Evolutionary conservation across 2,329 filamentous ascomycete species (phyloP), one percentile per base, ranked within the genome.

Genomic region (Epichloe brachyelytri): DNA sequence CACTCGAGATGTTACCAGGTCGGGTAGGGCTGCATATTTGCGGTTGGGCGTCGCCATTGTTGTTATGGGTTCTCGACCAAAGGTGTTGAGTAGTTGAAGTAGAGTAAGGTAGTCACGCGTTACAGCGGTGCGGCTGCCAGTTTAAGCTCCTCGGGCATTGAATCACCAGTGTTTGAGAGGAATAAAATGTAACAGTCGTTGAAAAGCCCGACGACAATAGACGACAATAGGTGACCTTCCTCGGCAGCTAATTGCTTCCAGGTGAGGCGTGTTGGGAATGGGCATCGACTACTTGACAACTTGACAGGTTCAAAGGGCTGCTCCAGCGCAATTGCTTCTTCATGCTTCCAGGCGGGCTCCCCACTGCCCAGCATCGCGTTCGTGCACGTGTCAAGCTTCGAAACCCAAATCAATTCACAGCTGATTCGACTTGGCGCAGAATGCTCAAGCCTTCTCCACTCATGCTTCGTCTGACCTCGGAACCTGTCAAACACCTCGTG

Each of bases 21-120:
- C 87, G 52, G 86, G 87, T 56, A 93, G 71, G 51, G 82, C 83
- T 48, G 86, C 86, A 64, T 91, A 93, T 73, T 93, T 93, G 62
- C 84, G 80, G 64, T 83, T 86, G 55, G 86, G 75, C 37, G 86
- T 79, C 85, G 52, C 52, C 52, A 54, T 55, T 43, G 51, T 45
- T 38, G n/a, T 41, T 11, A 14, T n/a, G 17, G 4, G 15, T 20
- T 20, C 22, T 30, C 15, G 22, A 26, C 15, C 20, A 17, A 30
- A 37, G n/a, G 15, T 30, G 11, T n/a, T 36, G 33, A 30, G 30
- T 10, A 30, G 30, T 30, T 50, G 51, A 12, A 12, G 14, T 14
- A 15, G 20, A n/a, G 46, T 37, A 19, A 19, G 10, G 37, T 26
- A 30, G 41, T 15, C 45, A 45, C 36, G 46, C 50, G n/a, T 46